A percentile compares a stretch with the other conserved stretches of the same genome.
phyloP scores from a whole-genome alignment of 1,284 basidiomycete species.

The Clitocybe nebularis region DNA sequence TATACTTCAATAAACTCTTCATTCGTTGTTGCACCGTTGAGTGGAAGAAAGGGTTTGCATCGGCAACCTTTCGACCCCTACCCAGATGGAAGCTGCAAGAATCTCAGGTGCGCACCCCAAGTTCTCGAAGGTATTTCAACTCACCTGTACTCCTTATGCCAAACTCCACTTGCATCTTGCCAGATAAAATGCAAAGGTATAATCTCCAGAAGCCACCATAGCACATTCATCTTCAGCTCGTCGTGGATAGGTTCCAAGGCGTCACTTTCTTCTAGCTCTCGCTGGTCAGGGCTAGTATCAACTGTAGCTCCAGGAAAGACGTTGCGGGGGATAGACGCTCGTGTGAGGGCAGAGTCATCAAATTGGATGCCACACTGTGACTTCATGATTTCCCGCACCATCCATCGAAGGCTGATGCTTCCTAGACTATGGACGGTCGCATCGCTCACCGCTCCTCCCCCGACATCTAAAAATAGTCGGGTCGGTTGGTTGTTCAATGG shows the following conservation, averaged over 20 bases:
- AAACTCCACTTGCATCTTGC: slow-evolving; percentile 37
- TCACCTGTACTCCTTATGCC: slow-evolving; percentile 36
- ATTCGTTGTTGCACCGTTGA: slow-evolving; percentile 49
- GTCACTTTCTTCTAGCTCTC: slow-evolving; percentile 27
- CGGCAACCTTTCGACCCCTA: slow-evolving; percentile 41
- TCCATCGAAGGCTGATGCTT: slow-evolving; percentile 69
- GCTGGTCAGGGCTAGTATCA: slow-evolving; percentile 13
- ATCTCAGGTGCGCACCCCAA: neutral
- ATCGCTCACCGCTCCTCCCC: slow-evolving; percentile 57
- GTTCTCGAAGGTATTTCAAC: slow-evolving; percentile 11
- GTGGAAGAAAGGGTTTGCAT: slow-evolving; percentile 45
- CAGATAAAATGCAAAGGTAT: slow-evolving; percentile 37
- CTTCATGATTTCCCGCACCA: slow-evolving; percentile 49
- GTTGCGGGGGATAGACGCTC: slow-evolving; percentile 21
- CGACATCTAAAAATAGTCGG: slow-evolving; percentile 47
- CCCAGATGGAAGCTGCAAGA: slow-evolving; percentile 38
- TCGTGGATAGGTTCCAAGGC: slow-evolving; percentile 37
- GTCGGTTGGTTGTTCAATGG: neutral
- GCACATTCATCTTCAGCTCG: slow-evolving; percentile 27
- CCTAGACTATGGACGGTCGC: slow-evolving; percentile 39
- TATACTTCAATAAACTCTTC: slow-evolving; percentile 43
- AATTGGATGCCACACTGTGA: slow-evolving; percentile 51
- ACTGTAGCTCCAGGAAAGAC: slow-evolving; percentile 15
- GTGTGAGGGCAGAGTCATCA: slow-evolving; percentile 31
- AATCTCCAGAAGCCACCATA: slow-evolving; percentile 50